These are phyloP conservation scores for Mrakia frigida DNA, from an alignment of 768 basidiomycete genomes.

Conservation along the genomic window DNA sequence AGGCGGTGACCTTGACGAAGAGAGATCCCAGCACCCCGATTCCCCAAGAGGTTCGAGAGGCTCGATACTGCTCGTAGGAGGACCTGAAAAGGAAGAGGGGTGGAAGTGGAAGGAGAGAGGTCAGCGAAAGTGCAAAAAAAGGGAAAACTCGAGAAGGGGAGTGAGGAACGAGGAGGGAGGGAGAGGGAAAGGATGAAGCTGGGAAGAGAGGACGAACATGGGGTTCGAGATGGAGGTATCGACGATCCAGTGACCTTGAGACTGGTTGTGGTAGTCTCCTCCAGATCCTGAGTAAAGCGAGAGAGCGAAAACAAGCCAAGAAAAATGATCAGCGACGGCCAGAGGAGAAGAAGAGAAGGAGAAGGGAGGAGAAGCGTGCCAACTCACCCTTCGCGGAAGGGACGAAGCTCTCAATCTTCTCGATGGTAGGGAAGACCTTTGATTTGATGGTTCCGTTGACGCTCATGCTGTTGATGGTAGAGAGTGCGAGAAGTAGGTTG, in stretches of 20 bases:
- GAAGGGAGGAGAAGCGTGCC: neutral
- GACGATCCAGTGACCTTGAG: slow-evolving; percentile 45
- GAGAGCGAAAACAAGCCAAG: neutral
- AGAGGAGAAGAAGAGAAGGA: neutral
- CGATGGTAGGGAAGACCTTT: slow-evolving; percentile 34
- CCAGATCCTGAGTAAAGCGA: slow-evolving; percentile 35
- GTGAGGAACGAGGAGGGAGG: no score
- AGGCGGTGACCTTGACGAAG: slow-evolving; percentile 46
- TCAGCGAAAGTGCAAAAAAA: neutral
- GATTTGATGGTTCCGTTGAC: slow-evolving; percentile 4
- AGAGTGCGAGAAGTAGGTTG: neutral
- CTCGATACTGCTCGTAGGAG: slow-evolving; percentile 42
- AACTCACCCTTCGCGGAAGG: slow-evolving; percentile 41
- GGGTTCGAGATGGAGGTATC: slow-evolving; percentile 42
- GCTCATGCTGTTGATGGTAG: neutral
- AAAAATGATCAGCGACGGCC: neutral
- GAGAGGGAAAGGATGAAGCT: neutral
- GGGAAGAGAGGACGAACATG: slow-evolving; percentile 35
- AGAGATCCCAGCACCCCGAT: slow-evolving; percentile 47
- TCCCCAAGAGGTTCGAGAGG: slow-evolving; percentile 45
- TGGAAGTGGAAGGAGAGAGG: no score
- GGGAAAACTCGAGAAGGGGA: neutral
- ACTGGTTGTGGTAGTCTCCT: slow-evolving; percentile 44
- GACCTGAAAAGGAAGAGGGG: slow-evolving; percentile 27
- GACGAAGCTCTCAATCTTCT: slow-evolving; percentile 45